Percentiles rank a stretch among this genome's conserved stretches.
Conservation (phyloP, 2,329 filamentous ascomycete species). For the Colletotrichum tabaci region DNA sequence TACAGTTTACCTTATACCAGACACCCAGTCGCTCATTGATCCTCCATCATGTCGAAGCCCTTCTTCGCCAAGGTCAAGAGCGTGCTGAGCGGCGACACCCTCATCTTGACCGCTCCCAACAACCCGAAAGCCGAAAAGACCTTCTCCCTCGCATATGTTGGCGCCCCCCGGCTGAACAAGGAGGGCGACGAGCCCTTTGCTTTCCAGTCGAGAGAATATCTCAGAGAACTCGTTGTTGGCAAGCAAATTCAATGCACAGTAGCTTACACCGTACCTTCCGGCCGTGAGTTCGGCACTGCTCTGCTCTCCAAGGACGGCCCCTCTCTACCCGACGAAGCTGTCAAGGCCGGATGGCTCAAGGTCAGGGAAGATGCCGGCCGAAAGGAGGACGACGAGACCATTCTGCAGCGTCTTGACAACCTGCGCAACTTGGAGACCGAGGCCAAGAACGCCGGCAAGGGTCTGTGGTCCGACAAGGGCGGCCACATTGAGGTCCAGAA, state of each 20-base stretch:
- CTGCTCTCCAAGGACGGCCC: conserved; percentile 81
- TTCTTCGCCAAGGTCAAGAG: conserved; percentile 88
- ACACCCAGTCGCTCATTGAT: conserved; percentile 37
- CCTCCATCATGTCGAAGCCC: conserved; percentile 63
- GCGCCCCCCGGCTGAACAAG: conserved; percentile 86
- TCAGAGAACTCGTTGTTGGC: conserved; percentile 87
- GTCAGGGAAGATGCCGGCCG: conserved; percentile 94
- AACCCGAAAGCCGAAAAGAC: conserved; percentile 88
- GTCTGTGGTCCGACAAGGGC: conserved; percentile 80
- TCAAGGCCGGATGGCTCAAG: conserved; percentile 93
- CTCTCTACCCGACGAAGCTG: conserved; percentile 83
- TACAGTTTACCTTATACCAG: conserved; percentile 11
- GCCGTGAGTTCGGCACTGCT: conserved; percentile 90
- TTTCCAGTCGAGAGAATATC: conserved; percentile 94
- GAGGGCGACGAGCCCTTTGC: conserved; percentile 94
- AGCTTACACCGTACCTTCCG: conserved; percentile 88
- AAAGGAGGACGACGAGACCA: conserved; percentile 88
- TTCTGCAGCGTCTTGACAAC: conserved; percentile 79
- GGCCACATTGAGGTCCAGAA: conserved; percentile 83
- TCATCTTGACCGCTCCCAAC: conserved; percentile 85
- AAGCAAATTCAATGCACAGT: conserved; percentile 89
- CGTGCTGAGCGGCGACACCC: conserved; percentile 92
- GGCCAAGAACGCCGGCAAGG: conserved; percentile 84
- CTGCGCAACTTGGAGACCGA: conserved; percentile 83
- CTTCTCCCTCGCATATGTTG: conserved; percentile 92